Evolutionary conservation across 2,329 filamentous ascomycete genomes (phyloP), one percentile per base, ranked within the genome.

Genomic region (Cordyceps fumosorosea): DNA sequence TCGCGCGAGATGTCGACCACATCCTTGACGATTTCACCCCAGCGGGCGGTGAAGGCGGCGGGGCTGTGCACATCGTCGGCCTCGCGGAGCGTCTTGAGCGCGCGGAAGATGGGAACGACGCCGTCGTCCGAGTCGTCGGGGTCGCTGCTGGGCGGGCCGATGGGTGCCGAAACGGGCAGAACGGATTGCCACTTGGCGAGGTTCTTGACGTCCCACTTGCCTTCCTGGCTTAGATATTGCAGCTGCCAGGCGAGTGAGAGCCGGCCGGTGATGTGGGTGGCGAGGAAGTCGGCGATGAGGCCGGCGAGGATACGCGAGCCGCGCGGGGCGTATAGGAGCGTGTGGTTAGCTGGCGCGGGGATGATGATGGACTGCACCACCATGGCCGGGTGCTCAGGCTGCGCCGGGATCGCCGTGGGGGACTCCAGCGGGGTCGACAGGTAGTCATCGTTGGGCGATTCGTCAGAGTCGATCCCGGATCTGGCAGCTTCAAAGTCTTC

Each of bases 131-230:
- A 37, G 34, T 14, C 12, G 11, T 37, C 34, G 34, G 34, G 8
- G 11, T 37, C 34, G 34, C 34, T 37, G 34, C 34, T 34, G 6
- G 70, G 57, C 6, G 66, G 74, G 3, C 84, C 90, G 64, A 98
- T 95, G 3, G 88, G 86, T 1, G 83, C 81, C 0, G 90, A 96
- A 1, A 96, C 90, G 0, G 92, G 89, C 1, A 79, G 75, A 0
- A 96, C 89, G 20, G 85, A 86, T 73, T 90, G 84, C 93, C 93
- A 98, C 72, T 98, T 98, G 63, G 84, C 86, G 12, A 97, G 81
- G 70, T 98, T 98, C 77, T 98, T 98, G 67, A 98, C 91, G 70
- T 97, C 93, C 93, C 93, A 98, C 76, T 98, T 98, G 3, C 93
- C 93, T 67, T 92, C 90, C 1, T 89, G 91, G 2, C 89, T 91